These are phyloP conservation scores for Ogataea nonfermentans DNA, from an alignment of 805 yeast genomes.

Conservation along the genomic window DNA sequence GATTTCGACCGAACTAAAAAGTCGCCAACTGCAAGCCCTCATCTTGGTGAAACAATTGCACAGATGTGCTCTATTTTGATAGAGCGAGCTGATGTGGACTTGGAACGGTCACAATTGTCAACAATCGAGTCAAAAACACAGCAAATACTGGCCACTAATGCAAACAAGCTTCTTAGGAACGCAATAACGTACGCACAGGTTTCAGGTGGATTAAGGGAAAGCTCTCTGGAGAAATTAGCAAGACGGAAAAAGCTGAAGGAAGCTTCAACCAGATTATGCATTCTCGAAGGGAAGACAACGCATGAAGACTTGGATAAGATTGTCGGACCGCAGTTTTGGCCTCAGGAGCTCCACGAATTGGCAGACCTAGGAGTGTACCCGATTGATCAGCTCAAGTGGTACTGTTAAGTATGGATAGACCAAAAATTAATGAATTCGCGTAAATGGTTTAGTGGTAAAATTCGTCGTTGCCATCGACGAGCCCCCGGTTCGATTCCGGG, in stretches of 20 bases:
- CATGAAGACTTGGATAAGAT: conserved; percentile 26
- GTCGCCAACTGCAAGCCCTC: conserved; percentile 5
- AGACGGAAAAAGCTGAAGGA: conserved; percentile 44
- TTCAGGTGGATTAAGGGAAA: conserved; percentile 52
- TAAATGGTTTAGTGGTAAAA: conserved; percentile 29
- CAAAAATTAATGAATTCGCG: conserved; percentile 9
- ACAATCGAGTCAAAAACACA: conserved; percentile 33
- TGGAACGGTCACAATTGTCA: conserved; percentile 43
- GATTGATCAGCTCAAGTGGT: not conserved
- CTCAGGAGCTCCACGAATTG: conserved; percentile 25
- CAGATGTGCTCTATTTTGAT: conserved; percentile 43
- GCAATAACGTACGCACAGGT: conserved; percentile 44
- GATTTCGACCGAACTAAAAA: conserved; percentile 22
- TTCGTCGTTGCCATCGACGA: conserved; percentile 29
- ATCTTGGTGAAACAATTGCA: conserved; percentile 24
- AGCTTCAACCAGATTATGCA: conserved; percentile 44
- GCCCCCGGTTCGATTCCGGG: conserved; percentile 32
- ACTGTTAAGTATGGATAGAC: not conserved
- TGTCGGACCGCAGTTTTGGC: conserved; percentile 30
- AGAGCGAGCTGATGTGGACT: conserved; percentile 53
- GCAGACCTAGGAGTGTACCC: conserved; percentile 25
- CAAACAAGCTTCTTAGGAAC: conserved; percentile 43
- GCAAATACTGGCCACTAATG: conserved; percentile 37
- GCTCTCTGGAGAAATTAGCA: conserved; percentile 40
- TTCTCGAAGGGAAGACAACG: conserved; percentile 40